Evolutionary conservation across 345 rosid species (phyloP), one percentile per base, ranked within the genome.

Genomic region (Corchorus olitorius): DNA sequence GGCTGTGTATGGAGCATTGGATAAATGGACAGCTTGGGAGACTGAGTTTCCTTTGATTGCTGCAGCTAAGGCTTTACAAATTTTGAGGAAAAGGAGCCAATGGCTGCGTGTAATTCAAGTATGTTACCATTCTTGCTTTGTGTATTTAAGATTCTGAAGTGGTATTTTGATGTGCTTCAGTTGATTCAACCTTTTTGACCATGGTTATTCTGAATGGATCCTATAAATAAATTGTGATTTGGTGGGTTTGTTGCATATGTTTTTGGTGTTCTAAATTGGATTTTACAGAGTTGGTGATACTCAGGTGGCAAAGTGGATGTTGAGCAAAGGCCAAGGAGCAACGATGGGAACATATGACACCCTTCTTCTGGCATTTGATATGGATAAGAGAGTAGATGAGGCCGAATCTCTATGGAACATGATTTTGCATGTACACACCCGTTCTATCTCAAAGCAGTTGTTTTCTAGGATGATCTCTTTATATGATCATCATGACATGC

Each of bases 281-380:
- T 69, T 65, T 80, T 50, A 53, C 65, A 48, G 49, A 56, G 64
- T 70, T 56, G 35, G 70, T 84, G 65, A 70, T 80, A 33, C 46
- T 39, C 70, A 94, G 98, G 89, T 94, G 70, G 92, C 98, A 16
- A 94, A 93, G 76, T 93, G 99, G 99, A 95, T 95, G 97, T 73
- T 95, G 86, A 85, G 97, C 81, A 93, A 91, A 88, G 97, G 99
- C 50, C 97, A 95, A 83, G 97, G 99, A 62, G 87, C 94, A 64
- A 93, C 96, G 34, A 87, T 94, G 98, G 90, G 83, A 76, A 94
- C 97, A 33, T 94, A 88, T 15, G 97, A 94, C 80, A 86, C 89
- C 16, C 91, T 92, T 67, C 79, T 94, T 8, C 80, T 90, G 62
- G 99, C 98, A 62, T 95, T 93, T 65, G 99, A 94, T 82, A 90